Conservation (phyloP, 164 flowering plant species). For the Aristolochia contorta region DNA sequence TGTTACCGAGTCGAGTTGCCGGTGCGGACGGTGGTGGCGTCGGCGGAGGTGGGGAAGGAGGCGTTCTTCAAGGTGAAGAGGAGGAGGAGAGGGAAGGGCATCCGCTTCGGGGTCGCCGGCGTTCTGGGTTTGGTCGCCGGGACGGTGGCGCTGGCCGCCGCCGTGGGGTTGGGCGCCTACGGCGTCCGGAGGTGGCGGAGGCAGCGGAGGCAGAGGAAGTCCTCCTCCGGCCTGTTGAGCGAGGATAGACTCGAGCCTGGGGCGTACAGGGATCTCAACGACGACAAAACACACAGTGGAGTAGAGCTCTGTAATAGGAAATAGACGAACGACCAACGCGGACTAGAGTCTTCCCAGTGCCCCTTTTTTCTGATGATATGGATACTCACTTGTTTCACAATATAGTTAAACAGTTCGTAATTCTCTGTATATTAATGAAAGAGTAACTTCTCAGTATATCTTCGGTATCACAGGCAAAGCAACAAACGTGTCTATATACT, state of each 20-base stretch:
- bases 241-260: slow-evolving; percentile 43
- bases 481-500: too few relatives aligned
- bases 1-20: slow-evolving; percentile 72
- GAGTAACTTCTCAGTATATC: too few relatives aligned
- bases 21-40: slow-evolving; percentile 47
- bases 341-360: too few relatives aligned
- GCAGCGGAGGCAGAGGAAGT: slow-evolving; percentile 8
- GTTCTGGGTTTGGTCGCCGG: slow-evolving; percentile 28
- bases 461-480: too few relatives aligned
- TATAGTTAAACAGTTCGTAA: too few relatives aligned
- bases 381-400: too few relatives aligned
- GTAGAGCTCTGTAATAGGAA: slow-evolving; percentile 27
- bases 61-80: slow-evolving; percentile 60
- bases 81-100: slow-evolving; percentile 11
- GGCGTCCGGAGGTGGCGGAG: slow-evolving; percentile 29
- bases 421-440: too few relatives aligned
- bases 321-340: too few relatives aligned
- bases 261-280: slow-evolving; percentile 59
- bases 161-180: slow-evolving; percentile 22
- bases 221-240: slow-evolving; percentile 23
- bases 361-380: too few relatives aligned
- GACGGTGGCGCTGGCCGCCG: slow-evolving; percentile 15
- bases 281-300: slow-evolving; percentile 44
- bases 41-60: slow-evolving; percentile 42
- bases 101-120: slow-evolving; percentile 23